phyloP scores from a whole-genome alignment of 208 protist genomes.

The Phytomonas francai region DNA sequence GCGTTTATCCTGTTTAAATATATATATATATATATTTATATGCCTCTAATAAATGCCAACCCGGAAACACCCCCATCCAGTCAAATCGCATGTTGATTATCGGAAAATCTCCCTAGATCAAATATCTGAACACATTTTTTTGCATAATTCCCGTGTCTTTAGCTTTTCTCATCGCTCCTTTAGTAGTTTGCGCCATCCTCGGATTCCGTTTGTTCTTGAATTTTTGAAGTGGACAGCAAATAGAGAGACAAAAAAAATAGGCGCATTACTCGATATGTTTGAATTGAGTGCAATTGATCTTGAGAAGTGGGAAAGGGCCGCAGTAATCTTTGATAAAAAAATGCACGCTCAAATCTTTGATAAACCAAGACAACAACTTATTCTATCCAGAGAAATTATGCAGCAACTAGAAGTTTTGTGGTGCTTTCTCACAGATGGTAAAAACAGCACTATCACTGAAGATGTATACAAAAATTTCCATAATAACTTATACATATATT shows the following conservation, averaged over 20 bases:
- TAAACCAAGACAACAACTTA: slow-evolving; percentile 31
- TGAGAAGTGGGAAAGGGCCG: slow-evolving; percentile 41
- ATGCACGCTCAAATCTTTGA: slow-evolving; percentile 47
- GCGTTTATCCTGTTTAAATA: not conserved
- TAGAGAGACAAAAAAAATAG: slow-evolving; percentile 19
- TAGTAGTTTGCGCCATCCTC: slow-evolving; percentile 59
- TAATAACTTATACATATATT: slow-evolving; percentile 37
- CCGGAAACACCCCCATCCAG: not conserved
- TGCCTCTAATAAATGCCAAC: slow-evolving; percentile 2
- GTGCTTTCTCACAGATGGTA: slow-evolving; percentile 22
- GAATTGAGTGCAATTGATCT: slow-evolving; percentile 37
- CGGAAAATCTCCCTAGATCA: slow-evolving; percentile 32
- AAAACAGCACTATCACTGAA: slow-evolving; percentile 23
- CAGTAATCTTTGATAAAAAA: slow-evolving; percentile 57
- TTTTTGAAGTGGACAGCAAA: slow-evolving; percentile 14
- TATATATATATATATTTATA: not conserved
- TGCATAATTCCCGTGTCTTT: slow-evolving; percentile 35
- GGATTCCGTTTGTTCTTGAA: slow-evolving; percentile 36
- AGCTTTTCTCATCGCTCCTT: slow-evolving; percentile 70
- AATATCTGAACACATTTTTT: slow-evolving; percentile 61
- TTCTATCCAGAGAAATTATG: slow-evolving; percentile 29
- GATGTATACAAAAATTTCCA: slow-evolving; percentile 60
- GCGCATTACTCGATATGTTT: slow-evolving; percentile 41
- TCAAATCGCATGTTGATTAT: slow-evolving; percentile 2
- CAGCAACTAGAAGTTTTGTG: slow-evolving; percentile 46